These are phyloP conservation scores for Sclerotinia spermophila DNA, from an alignment of 2,329 filamentous ascomycete genomes.

Conservation along the genomic window DNA sequence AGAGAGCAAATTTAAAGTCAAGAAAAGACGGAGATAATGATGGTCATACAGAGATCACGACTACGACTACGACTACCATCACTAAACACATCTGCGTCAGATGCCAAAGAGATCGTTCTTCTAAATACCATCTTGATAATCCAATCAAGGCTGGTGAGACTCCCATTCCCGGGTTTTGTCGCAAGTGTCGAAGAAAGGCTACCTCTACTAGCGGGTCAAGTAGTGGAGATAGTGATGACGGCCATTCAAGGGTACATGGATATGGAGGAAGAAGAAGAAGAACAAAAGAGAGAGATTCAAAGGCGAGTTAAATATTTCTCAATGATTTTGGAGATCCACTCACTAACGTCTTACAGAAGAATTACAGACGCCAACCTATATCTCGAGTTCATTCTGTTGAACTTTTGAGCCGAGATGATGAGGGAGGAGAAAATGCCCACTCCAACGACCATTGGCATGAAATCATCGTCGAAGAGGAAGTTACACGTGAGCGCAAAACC, in stretches of 20 bases:
- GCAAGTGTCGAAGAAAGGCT: slow-evolving; percentile 38
- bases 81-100: slow-evolving; percentile 44
- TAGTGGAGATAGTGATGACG: slow-evolving; percentile 14
- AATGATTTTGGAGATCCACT: neutral
- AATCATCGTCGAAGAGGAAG: neutral
- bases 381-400: slow-evolving; percentile 1
- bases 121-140: slow-evolving; percentile 40
- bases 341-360: neutral
- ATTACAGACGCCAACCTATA: neutral
- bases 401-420: neutral
- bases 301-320: neutral
- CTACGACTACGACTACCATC: slow-evolving; percentile 25
- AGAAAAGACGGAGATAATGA: neutral
- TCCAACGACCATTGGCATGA: neutral
- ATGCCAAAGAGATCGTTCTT: slow-evolving; percentile 43
- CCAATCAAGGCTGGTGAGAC: slow-evolving; percentile 35
- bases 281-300: neutral
- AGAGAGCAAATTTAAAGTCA: neutral
- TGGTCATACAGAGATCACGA: neutral
- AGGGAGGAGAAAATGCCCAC: neutral
- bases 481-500: too few species aligned
- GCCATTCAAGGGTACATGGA: neutral
- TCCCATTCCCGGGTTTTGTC: slow-evolving; percentile 39
- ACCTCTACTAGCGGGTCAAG: slow-evolving; percentile 28
- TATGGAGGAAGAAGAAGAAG: neutral